Evolutionary conservation across 768 basidiomycete species (phyloP).

Genomic region (Tylopilus felleus): DNA sequence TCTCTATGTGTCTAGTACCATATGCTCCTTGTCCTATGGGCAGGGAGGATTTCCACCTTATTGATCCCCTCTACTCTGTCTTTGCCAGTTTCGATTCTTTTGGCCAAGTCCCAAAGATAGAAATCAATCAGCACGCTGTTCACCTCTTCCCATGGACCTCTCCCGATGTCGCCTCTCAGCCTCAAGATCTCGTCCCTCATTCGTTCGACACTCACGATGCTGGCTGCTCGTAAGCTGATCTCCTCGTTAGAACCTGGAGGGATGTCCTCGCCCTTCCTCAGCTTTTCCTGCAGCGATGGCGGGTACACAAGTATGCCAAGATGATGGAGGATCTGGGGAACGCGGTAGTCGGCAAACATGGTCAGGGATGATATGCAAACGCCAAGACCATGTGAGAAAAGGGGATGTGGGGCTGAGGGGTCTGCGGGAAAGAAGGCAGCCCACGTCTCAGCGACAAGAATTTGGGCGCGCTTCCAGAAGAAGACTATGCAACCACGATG

Average conservation of each 20-base stretch:
- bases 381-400: conserved; percentile 60
- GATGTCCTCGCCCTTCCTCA: conserved; percentile 45
- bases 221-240: conserved; percentile 74
- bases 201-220: conserved; percentile 75
- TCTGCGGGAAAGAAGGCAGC: conserved; percentile 79
- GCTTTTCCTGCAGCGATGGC: conserved; percentile 47
- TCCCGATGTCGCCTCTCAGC: conserved; percentile 29
- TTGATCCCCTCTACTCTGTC: conserved; percentile 58
- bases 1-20: conserved; percentile 61
- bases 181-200: conserved; percentile 57
- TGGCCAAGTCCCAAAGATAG: conserved; percentile 86
- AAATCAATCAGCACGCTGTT: conserved; percentile 88
- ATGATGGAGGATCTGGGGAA: conserved; percentile 88
- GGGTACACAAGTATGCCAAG: conserved; percentile 75
- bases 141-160: conserved; percentile 27
- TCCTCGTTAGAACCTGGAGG: conserved; percentile 64
- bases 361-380: conserved; percentile 69
- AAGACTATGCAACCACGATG: conserved; percentile 44
- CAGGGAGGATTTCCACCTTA: conserved; percentile 56
- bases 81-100: conserved; percentile 62
- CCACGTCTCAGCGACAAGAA: conserved; percentile 89
- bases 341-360: conserved; percentile 94
- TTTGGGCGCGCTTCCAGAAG: conserved; percentile 91
- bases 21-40: conserved; percentile 77
- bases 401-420: conserved; percentile 51